Base-by-base conservation (phyloP, 495 filamentous ascomycete genomes). In the Talaromyces thailandensis region DNA sequence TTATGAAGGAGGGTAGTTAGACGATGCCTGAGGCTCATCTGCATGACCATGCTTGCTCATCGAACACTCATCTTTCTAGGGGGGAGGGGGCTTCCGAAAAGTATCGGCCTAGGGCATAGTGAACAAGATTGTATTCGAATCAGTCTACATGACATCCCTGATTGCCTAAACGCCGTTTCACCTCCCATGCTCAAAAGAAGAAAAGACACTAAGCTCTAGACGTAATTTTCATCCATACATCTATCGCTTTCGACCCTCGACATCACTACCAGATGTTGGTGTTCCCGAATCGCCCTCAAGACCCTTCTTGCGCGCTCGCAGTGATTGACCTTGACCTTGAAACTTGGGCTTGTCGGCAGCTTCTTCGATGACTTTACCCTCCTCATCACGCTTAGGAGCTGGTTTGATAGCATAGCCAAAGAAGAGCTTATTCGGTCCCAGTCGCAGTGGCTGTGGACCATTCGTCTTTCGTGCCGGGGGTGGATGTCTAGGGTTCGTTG, bases 371-470 rank as follows among this genome's bases (percentile, higher is more conserved):
- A 68, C 79, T 60, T 80, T 77, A 23, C 84, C 87, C 58, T 87
- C 83, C 62, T 91, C 89, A 28, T 86, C 89, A 23, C 87, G 86
- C 48, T 90, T 90, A 78, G 88, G 91, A 21, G 93, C 81, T 0
- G 92, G 92, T 68, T 88, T 93, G 71, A 96, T 81, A 63, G 94
- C 86, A 68, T 98, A 98, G 11, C 94, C 94, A 65, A 98, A 94
- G 77, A 98, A 98, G 6, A 98, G 78, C 69, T 96, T 93, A 62
- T 93, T 93, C 0, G 87, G 89, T 2, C 91, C 85, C 57, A 98
- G 74, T 23, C 94, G 84, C 8, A 98, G 79, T 2, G 94, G 94
- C 68, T 93, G 89, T 0, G 93, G 93, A 3, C 93, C 88, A 68
- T 94, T 93, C 18, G 76, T 86, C 53, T 82, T 75, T 43, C 85